Conservation (phyloP, 139 green algal species). For the Chlorella ohadii region DNA sequence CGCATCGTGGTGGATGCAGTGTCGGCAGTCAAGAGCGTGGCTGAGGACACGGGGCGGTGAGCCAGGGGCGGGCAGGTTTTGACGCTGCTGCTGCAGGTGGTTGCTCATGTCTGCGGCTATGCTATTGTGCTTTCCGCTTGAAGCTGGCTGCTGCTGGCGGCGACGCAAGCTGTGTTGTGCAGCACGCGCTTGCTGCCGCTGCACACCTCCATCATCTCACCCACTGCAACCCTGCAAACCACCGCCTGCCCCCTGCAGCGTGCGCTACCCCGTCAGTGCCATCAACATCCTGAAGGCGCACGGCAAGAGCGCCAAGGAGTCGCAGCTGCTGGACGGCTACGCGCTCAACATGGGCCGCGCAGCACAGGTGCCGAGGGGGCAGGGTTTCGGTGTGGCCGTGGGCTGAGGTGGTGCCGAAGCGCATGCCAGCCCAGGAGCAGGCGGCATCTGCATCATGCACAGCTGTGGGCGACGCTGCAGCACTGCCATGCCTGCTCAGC, state of each 20-base stretch:
- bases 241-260: slow-evolving; percentile 34
- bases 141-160: too few species aligned
- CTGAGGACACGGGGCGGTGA: slow-evolving; percentile 14
- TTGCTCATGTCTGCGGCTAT: too few species aligned
- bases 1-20: slow-evolving; percentile 88
- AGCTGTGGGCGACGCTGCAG: too few species aligned
- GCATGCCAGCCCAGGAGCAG: too few species aligned
- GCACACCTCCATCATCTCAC: too few species aligned
- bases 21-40: slow-evolving; percentile 15
- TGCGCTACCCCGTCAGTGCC: slow-evolving; percentile 91
- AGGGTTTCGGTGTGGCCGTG: not conserved
- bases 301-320: slow-evolving; percentile 90
- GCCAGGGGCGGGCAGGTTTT: not conserved
- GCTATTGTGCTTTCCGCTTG: too few species aligned
- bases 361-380: slow-evolving; percentile 71
- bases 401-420: not conserved
- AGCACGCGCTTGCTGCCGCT: too few species aligned
- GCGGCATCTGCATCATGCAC: too few species aligned
- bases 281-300: slow-evolving; percentile 99
- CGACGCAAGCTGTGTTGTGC: too few species aligned
- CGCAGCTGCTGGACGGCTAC: slow-evolving; percentile 92
- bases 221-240: too few species aligned
- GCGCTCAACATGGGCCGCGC: slow-evolving; percentile 93
- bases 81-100: too few species aligned
- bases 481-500: too few species aligned